Base-by-base conservation (phyloP, 495 filamentous ascomycete genomes). In the Trichoderma orchidacearum region DNA sequence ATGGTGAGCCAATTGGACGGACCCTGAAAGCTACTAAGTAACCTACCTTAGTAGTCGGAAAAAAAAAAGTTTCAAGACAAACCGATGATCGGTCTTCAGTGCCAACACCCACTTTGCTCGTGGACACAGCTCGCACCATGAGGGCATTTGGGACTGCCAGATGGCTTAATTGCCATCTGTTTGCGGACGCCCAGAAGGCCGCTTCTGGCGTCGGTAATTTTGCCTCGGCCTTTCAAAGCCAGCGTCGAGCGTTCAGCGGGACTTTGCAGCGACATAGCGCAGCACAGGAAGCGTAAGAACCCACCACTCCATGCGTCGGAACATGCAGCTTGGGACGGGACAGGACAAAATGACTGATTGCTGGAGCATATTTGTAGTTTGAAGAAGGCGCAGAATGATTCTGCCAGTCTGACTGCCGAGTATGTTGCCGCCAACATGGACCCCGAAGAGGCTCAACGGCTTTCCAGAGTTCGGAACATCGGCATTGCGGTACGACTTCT, bases 391-490 rank as follows among this genome's bases (percentile, higher is more conserved):
- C 72, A 74, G 51, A 70, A 75, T 15, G 72, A 73, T 53, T 68
- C 69, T 6, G 61, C 68, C 2, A 69, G 70, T 32, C 71, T 76
- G 58, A 72, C 73, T 0, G 64, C 70, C 59, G 75, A 78, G 56
- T 68, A 66, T 6, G 73, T 71, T 17, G 65, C 68, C 15, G 69
- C 66, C 27, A 72, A 93, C 83, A 65, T 85, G 90, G 64, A 75
- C 79, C 84, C 88, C 12, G 72, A 80, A 23, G 94, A 99, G 69
- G 80, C 79, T 34, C 78, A 80, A 58, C 80, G 94, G 58, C 65
- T 99, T 56, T 78, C 83, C 41, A 82, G 75, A 70, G 85, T 96
- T 54, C 80, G 94, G 57, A 99, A 99, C 67, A 97, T 99, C 71
- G 94, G 94, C 69, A 99, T 99, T 76, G 94, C 94, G 66, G 89